These are phyloP conservation scores for Phytophthora foliorum DNA, from an alignment of 352 stramenopile genomes.

Conservation along the genomic window DNA sequence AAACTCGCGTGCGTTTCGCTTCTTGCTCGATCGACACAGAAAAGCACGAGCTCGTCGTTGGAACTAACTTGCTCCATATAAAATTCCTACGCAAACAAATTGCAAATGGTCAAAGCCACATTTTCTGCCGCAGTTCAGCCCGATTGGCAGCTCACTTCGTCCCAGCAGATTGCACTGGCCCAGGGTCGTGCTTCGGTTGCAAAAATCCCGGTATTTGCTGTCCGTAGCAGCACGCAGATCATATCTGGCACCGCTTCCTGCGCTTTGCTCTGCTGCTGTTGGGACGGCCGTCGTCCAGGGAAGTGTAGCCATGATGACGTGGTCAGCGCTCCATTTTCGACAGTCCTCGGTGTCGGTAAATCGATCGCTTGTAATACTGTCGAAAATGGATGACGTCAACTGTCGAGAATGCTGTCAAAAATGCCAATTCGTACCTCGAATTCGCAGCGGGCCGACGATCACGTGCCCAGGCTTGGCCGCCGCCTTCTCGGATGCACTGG, in stretches of 20 bases:
- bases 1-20: conserved; percentile 56
- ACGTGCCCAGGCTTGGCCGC: conserved; percentile 58
- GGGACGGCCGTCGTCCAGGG: conserved; percentile 27
- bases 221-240: conserved; percentile 60
- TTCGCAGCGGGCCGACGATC: conserved; percentile 56
- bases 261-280: conserved; percentile 33
- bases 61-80: conserved; percentile 71
- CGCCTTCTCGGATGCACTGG: conserved; percentile 59
- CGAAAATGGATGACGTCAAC: conserved; percentile 13
- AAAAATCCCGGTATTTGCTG: conserved; percentile 40
- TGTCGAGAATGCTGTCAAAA: conserved; percentile 14
- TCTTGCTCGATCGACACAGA: conserved; percentile 71
- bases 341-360: conserved; percentile 43
- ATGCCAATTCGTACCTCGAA: conserved; percentile 52
- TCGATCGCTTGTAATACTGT: conserved; percentile 66
- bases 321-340: conserved; percentile 22
- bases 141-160: conserved; percentile 46
- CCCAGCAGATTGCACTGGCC: conserved; percentile 55
- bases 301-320: conserved; percentile 70
- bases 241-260: conserved; percentile 44
- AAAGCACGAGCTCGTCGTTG: conserved; percentile 73
- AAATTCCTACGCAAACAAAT: conserved; percentile 63
- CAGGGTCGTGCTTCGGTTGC: conserved; percentile 56
- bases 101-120: not conserved
- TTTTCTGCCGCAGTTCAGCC: not conserved